Evolutionary conservation across 345 rosid genomes (phyloP), one percentile per base, ranked within the genome.

Genomic region (Iberis pinnata): DNA sequence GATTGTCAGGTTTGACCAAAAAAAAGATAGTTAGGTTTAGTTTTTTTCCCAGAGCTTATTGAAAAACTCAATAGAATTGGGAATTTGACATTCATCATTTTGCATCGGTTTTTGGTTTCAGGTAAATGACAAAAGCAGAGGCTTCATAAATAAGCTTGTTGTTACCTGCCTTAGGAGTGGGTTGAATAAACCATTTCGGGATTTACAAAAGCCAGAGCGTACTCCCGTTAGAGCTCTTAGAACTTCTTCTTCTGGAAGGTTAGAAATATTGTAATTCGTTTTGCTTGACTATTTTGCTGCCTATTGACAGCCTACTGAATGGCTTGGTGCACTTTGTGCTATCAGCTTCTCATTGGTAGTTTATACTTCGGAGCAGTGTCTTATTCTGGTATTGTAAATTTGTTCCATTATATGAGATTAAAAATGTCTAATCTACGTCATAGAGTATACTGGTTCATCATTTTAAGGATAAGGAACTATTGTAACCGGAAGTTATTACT

Each of bases 231-330:
- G 98, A 81, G 98, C 95, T 70, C 69, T 92, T 50, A 78, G 96
- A 74, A 64, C 96, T 61, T 92, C 96, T 56, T 88, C 96, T 50
- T 92, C 98, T n/a, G 96, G 96, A 79, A 92, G 98, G 96, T 90
- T 72, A 17, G 36, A n/a, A 63, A 43, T 27, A 20, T 13, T 53
- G 19, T 39, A 8, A 53, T 45, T 58, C 12, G 2, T 18, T 22
- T 31, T 9, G 15, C 27, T 45, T 11, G 4, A 37, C 38, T 52
- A 45, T 10, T n/a, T 38, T 22, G 31, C 22, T 52, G 59, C 60
- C 36, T 59, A 67, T 32, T 36, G 35, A 50, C 26, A 66, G 48
- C 7, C 7, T 45, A n/a, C 8, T 13, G 15, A 46, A 29, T 37
- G 45, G 24, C 49, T 29, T 37, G 14, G 20, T 58, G 60, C 29